Evolutionary conservation across 331 rosid genomes (phyloP).

Genomic region (Malus hybrid): DNA sequence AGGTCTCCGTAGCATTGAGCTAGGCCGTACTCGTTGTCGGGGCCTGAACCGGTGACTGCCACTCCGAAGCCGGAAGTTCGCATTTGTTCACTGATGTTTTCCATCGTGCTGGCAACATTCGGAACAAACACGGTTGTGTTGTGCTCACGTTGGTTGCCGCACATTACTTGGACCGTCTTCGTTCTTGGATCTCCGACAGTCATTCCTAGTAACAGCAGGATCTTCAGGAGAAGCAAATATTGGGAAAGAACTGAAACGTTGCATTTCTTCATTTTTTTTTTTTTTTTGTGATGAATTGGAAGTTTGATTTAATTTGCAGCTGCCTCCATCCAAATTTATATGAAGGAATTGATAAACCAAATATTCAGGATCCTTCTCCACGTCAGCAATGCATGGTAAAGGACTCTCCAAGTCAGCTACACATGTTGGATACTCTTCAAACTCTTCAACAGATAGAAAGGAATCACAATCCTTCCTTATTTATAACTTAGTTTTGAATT

Average conservation of each 20-base stretch:
- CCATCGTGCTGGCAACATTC: constrained; percentile 67
- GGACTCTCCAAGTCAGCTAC: too few species aligned
- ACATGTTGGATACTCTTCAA: too few species aligned
- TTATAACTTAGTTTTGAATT: too few species aligned
- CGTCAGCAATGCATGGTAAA: too few species aligned
- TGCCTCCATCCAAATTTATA: constrained; percentile 18
- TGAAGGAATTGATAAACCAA: too few species aligned
- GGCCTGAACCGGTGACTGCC: constrained; percentile 56
- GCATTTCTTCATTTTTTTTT: constrained; percentile 22
- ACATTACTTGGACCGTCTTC: constrained; percentile 30
- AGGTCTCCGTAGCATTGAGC: constrained; percentile 94
- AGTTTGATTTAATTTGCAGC: background rate
- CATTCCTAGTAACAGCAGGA: constrained; percentile 20
- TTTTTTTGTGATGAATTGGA: background rate
- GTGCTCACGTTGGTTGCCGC: constrained; percentile 50
- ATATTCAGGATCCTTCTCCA: too few species aligned
- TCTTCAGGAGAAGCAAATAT: constrained; percentile 19
- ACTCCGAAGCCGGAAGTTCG: constrained; percentile 54
- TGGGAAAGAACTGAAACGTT: background rate
- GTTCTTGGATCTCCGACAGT: constrained; percentile 63
- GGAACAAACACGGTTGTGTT: constrained; percentile 44
- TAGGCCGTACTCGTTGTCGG: constrained; percentile 58
- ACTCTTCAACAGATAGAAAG: too few species aligned
- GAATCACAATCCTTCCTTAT: too few species aligned
- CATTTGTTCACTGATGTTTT: constrained; percentile 61